Evolutionary conservation across 441 rosid genomes (phyloP), one percentile per base, ranked within the genome.

Genomic region (Aleurites moluccanus): DNA sequence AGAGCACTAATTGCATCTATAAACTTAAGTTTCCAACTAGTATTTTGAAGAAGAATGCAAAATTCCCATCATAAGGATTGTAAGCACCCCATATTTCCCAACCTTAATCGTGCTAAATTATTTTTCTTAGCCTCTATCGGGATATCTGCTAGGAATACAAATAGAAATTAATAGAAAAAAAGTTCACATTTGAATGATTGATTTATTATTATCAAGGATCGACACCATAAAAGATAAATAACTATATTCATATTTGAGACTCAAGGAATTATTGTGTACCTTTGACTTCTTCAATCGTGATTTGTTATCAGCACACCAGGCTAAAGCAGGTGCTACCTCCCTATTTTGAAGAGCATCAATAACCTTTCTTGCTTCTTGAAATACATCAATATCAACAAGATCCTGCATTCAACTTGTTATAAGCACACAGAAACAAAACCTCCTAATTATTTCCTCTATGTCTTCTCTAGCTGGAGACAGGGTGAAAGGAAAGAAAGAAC

Each of bases 251-350:
- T 3, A 33, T n/a, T 2, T 53, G 33, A 44, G 27, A 50, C 20
- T 15, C 6, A 6, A 64, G 23, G 20, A 47, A 13, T 40, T 1
- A 59, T 16, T 57, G 59, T 7, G 30, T 77, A 92, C 99, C 97
- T 91, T 94, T 18, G 93, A 90, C 85, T 92, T 94, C 84, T 89
- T 94, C 91, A 94, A 83, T 84, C 93, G 85, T 30, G 93, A 84
- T 80, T 87, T 94, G 80, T 92, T 92, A 56, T 94, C 98, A 67
- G 89, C 84, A 78, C 98, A 94, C 99, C 99, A 94, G 57, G 91
- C 83, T 53, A 92, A 75, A 65, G 99, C 97, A 80, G 96, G 92
- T 74, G 89, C 89, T n/a, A 87, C 93, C 81, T 92, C 96, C 83
- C 87, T 87, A 68, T 87, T 89, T 73, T 83, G 88, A 78, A 94